These are phyloP conservation scores for Solanum sitiens DNA, from an alignment of 257 asterid genomes.

Conservation along the genomic window DNA sequence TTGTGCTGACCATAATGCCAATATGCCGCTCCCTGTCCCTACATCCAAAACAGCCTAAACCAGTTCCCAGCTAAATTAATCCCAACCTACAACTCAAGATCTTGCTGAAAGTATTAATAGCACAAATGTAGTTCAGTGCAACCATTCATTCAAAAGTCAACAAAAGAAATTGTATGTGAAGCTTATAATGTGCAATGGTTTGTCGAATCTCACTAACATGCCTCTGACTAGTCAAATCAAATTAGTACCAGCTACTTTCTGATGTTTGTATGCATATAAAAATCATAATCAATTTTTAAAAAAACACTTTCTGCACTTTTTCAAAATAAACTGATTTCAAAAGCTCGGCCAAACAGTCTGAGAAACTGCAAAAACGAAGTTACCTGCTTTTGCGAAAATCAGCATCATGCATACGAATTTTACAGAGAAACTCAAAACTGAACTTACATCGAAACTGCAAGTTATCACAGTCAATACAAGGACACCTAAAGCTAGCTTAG, in stretches of 20 bases:
- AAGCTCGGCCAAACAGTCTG: background rate
- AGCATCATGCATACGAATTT: background rate
- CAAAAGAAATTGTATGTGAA: background rate
- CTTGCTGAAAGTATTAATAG: background rate
- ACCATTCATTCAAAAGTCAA: background rate
- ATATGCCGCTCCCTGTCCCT: conserved; percentile 96
- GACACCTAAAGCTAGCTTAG: background rate
- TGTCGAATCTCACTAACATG: background rate
- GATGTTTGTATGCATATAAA: background rate
- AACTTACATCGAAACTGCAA: background rate
- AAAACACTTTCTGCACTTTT: background rate
- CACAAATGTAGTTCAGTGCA: background rate
- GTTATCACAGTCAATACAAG: background rate
- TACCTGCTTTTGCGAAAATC: background rate
- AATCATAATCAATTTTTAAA: background rate
- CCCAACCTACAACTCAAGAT: background rate
- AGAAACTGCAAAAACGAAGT: background rate
- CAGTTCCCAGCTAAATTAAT: conserved; percentile 14
- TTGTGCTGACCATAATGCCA: conserved; percentile 98
- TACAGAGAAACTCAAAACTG: background rate
- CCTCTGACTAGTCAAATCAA: background rate
- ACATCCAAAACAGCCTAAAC: conserved; percentile 82
- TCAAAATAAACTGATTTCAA: background rate
- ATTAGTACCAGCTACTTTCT: background rate
- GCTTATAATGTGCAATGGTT: background rate